Conservation (phyloP, 192 early-diverging fungal species). For the Coemansia sp. region DNA sequence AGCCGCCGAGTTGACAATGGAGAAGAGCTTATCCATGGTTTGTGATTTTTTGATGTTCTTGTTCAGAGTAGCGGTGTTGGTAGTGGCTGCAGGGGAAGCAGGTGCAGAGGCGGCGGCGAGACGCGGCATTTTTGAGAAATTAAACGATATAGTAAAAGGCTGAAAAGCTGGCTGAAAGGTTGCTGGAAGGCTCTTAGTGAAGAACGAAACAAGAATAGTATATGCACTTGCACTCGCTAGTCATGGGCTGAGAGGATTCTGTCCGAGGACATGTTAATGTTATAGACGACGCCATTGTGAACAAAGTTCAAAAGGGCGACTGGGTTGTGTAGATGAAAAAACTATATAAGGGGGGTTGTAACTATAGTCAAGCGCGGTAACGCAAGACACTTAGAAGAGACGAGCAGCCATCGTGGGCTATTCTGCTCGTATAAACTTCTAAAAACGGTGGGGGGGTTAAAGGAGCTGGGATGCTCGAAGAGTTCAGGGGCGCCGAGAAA, state of each 20-base stretch:
- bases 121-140: conserved; percentile 25
- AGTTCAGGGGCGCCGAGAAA: conserved; percentile 22
- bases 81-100: conserved; percentile 29
- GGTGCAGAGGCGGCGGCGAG: conserved; percentile 18
- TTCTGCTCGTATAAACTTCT: conserved; percentile 38
- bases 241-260: conserved; percentile 21
- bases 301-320: conserved; percentile 36
- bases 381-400: conserved; percentile 51
- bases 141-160: no score
- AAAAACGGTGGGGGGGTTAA: conserved; percentile 37
- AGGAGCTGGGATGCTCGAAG: conserved; percentile 17
- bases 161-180: neutral
- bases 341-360: conserved; percentile 18
- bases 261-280: conserved; percentile 49
- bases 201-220: conserved; percentile 48
- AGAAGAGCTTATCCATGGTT: conserved; percentile 48
- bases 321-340: conserved; percentile 15
- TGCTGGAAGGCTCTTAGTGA: conserved; percentile 18
- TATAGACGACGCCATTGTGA: conserved; percentile 50
- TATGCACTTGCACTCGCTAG: conserved; percentile 45
- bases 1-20: conserved; percentile 23
- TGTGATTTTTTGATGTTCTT: conserved; percentile 15
- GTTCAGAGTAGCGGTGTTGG: conserved; percentile 7
- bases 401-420: conserved; percentile 50
- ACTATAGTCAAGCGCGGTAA: conserved; percentile 24